Evolutionary conservation across 208 protist genomes (phyloP).

Genomic region (Trypanosoma theileri): DNA sequence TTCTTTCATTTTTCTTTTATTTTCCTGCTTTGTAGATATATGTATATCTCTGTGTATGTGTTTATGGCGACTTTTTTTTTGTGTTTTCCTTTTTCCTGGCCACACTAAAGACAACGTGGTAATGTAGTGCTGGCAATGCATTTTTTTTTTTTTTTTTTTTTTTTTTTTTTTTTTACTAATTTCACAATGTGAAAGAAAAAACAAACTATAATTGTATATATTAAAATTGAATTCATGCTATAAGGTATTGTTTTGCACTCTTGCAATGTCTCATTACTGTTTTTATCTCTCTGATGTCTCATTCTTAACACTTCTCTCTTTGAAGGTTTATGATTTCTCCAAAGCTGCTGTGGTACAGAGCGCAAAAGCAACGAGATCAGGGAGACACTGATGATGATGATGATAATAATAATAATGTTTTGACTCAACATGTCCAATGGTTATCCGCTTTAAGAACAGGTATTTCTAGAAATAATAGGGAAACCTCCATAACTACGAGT

Average conservation of each 20-base stretch:
- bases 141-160: too few relatives aligned
- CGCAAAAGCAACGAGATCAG: conserved; percentile 3
- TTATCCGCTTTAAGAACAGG: conserved; percentile 6
- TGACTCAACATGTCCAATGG: conserved; percentile 11
- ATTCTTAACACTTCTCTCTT: conserved; percentile 3
- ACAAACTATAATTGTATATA: too few relatives aligned
- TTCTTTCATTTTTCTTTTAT: too few relatives aligned
- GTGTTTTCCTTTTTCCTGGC: too few relatives aligned
- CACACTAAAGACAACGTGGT: too few relatives aligned
- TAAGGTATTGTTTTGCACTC: conserved; percentile 1
- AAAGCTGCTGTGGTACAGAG: conserved; percentile 16
- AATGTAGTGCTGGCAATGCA: too few relatives aligned
- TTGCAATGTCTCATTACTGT: conserved; percentile 6
- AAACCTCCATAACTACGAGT: not conserved
- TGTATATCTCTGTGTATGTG: too few relatives aligned
- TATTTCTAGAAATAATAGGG: not conserved
- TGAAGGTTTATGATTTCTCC: conserved; percentile 25
- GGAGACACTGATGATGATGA: not conserved
- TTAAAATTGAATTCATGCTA: too few relatives aligned
- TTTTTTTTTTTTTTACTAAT: too few relatives aligned
- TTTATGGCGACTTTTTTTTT: too few relatives aligned
- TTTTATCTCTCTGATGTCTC: not conserved
- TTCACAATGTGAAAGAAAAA: too few relatives aligned
- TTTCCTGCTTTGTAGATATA: too few relatives aligned
- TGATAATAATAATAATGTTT: not conserved